These are phyloP conservation scores for Chrysosporium queenslandicum DNA, from an alignment of 2,329 filamentous ascomycete species.

Conservation along the genomic window DNA sequence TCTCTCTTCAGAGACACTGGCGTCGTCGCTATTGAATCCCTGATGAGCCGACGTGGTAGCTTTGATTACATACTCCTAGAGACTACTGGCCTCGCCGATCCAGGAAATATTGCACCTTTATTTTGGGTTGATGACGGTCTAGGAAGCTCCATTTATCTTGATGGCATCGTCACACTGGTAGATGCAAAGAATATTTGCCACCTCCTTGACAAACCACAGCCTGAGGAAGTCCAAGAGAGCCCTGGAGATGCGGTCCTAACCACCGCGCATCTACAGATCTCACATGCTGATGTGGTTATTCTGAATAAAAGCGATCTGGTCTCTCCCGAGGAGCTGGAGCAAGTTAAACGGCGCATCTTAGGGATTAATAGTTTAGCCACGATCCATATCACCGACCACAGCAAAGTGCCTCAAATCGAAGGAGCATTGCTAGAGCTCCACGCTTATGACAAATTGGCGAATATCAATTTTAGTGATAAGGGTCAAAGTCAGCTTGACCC, in stretches of 20 bases:
- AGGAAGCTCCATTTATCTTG: slow-evolving; percentile 88
- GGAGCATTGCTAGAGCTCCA: slow-evolving; percentile 82
- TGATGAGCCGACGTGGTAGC: slow-evolving; percentile 86
- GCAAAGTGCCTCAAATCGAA: slow-evolving; percentile 69
- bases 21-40: slow-evolving; percentile 84
- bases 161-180: slow-evolving; percentile 91
- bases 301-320: slow-evolving; percentile 92
- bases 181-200: slow-evolving; percentile 87
- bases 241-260: slow-evolving; percentile 62
- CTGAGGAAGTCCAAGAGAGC: slow-evolving; percentile 28
- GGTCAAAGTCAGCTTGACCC: slow-evolving; percentile 88
- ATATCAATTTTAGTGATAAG: slow-evolving; percentile 59
- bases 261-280: slow-evolving; percentile 91
- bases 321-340: slow-evolving; percentile 54
- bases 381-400: slow-evolving; percentile 70
- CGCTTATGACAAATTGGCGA: slow-evolving; percentile 75
- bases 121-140: slow-evolving; percentile 98
- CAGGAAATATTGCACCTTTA: slow-evolving; percentile 85
- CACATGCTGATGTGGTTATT: slow-evolving; percentile 87
- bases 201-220: slow-evolving; percentile 60
- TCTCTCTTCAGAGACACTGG: slow-evolving; percentile 61
- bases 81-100: slow-evolving; percentile 89
- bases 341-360: slow-evolving; percentile 59
- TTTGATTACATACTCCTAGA: slow-evolving; percentile 98
- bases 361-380: slow-evolving; percentile 87